Evolutionary conservation across 2,329 filamentous ascomycete species (phyloP).

Genomic region (Pseudogymnoascus sp.): DNA sequence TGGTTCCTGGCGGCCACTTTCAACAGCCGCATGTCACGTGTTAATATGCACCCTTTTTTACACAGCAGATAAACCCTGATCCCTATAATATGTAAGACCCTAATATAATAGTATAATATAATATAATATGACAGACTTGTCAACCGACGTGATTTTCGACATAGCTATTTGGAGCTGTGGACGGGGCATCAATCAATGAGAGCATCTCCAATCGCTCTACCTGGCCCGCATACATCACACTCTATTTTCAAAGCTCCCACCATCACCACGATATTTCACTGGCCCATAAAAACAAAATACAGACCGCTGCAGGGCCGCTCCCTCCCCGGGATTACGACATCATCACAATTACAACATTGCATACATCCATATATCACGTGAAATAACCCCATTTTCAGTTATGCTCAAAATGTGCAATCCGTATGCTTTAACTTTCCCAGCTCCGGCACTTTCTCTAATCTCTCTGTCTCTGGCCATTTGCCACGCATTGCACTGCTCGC

Average conservation of each 20-base stretch:
- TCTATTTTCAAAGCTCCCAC: not conserved
- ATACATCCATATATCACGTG: not conserved
- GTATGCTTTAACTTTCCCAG: constrained; percentile 8
- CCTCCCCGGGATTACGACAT: not conserved
- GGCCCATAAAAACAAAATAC: not conserved
- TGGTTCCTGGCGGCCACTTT: not conserved
- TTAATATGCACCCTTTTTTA: not conserved
- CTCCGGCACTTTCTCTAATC: constrained; percentile 3
- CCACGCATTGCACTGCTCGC: not conserved
- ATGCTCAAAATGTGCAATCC: constrained; percentile 7
- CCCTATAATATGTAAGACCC: constrained; percentile 1
- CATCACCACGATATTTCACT: not conserved
- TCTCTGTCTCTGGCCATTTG: not conserved
- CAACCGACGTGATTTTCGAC: too few species aligned
- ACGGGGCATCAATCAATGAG: not conserved
- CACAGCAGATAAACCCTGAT: not conserved
- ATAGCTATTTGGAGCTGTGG: not conserved
- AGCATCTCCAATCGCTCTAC: not conserved
- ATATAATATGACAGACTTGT: not conserved
- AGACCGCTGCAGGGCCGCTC: too few species aligned
- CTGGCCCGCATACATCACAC: not conserved
- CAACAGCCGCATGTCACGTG: not conserved
- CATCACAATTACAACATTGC: not conserved
- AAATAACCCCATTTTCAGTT: not conserved
- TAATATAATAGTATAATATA: not conserved